Base-by-base conservation (phyloP, 2,329 filamentous ascomycete genomes). In the Microdochium bolleyi region DNA sequence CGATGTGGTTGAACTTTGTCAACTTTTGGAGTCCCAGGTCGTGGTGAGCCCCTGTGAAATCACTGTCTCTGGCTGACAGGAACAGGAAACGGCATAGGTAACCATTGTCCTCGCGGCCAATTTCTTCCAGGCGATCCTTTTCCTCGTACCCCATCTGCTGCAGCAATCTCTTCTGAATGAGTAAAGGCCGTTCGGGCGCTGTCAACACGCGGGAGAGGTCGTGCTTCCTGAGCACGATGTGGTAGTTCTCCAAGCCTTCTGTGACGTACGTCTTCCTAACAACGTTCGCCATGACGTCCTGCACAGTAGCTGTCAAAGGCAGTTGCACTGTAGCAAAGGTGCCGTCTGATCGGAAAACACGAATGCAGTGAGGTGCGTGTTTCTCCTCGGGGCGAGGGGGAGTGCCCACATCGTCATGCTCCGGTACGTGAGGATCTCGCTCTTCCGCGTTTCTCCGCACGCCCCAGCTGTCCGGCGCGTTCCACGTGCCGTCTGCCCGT, bases 1-100 rank as follows among this genome's bases (percentile, higher is more conserved):
- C 92, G 60, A 99, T 89, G 67, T 97, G 90, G 67, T 87, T 96
- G 70, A 94, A 91, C 65, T 96, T 96, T 61, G 92, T 87, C 67
- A 88, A 83, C 63, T 90, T 91, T 64, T 82, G 84, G 57, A 95
- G 83, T 24, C 87, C 88, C 50, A 91, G 81, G 62, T 97, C 92
- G 57, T 92, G 87, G 24, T 88, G 76, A 55, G 79, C 83, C 46
- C 85, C 78, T 57, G 86, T 83, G 62, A 82, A 92, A 49, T 92
- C 90, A 66, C 85, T 92, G 67, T 96, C 87, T 62, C 92, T 89
- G 21, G 88, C 87, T 16, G 92, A 92, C 54, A 96, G 76, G 69
- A 99, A 99, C 55, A 94, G 90, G 72, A 99, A 97, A 5, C 94
- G 88, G 65, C 92, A 95, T 13, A 99, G 79, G 62, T 97, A 99